Evolutionary conservation across 2,329 filamentous ascomycete species (phyloP).

Genomic region (Trichoderma semiorbis): DNA sequence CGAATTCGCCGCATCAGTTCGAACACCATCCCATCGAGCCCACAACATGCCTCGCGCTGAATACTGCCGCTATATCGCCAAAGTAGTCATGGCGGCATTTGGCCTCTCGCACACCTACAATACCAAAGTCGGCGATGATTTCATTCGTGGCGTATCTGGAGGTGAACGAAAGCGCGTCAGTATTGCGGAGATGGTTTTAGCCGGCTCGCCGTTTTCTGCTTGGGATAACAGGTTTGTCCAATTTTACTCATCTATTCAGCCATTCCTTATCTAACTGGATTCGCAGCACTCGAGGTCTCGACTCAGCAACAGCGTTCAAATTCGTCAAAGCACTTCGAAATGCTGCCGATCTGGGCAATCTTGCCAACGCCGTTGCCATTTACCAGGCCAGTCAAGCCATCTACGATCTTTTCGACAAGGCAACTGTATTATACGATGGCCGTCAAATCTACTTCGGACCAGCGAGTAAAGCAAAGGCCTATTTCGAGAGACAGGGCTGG

Average conservation of each 20-base stretch:
- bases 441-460: conserved; percentile 74
- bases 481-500: conserved; percentile 68
- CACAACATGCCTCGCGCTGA: conserved; percentile 59
- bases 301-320: conserved; percentile 69
- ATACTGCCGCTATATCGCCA: conserved; percentile 59
- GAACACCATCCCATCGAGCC: conserved; percentile 63
- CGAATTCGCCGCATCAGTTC: conserved; percentile 65
- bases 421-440: conserved; percentile 70
- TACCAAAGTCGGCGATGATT: conserved; percentile 73
- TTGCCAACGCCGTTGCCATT: conserved; percentile 63
- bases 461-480: conserved; percentile 54
- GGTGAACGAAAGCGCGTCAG: conserved; percentile 77
- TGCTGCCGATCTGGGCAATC: conserved; percentile 60
- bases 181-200: conserved; percentile 73
- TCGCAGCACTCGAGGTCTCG: conserved; percentile 62
- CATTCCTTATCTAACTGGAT: not conserved
- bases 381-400: conserved; percentile 70
- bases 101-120: conserved; percentile 68
- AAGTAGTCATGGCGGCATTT: conserved; percentile 67
- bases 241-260: too few relatives aligned
- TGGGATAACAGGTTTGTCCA: conserved; percentile 67
- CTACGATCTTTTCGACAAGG: conserved; percentile 74
- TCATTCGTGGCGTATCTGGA: conserved; percentile 67
- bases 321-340: conserved; percentile 66
- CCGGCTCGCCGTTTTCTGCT: conserved; percentile 49